Evolutionary conservation across 2,329 filamentous ascomycete genomes (phyloP).

Genomic region (Claviceps paspali): DNA sequence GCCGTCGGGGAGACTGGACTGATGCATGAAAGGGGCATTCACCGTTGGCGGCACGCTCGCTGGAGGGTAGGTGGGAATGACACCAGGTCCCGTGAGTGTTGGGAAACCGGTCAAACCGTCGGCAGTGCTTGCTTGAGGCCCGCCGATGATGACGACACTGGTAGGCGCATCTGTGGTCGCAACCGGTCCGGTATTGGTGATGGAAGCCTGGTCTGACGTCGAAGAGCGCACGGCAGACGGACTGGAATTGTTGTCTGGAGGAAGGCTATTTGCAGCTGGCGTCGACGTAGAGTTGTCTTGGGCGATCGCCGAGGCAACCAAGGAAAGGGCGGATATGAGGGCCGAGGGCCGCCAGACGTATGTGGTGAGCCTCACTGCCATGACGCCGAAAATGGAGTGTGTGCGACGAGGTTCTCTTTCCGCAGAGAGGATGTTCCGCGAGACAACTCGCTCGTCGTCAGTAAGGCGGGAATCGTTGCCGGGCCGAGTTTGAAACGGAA

Average conservation of each 20-base stretch:
- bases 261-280: constrained; percentile 5
- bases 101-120: constrained; percentile 21
- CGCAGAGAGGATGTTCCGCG: neutral
- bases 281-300: constrained; percentile 10
- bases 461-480: too few relatives aligned
- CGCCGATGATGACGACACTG: constrained; percentile 10
- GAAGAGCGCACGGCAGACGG: neutral
- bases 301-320: constrained; percentile 18
- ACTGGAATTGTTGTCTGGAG: neutral
- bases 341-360: constrained; percentile 13
- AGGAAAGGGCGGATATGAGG: constrained; percentile 14
- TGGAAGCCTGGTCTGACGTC: constrained; percentile 7
- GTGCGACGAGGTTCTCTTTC: neutral
- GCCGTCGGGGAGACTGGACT: constrained; percentile 71
- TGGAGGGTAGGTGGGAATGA: constrained; percentile 46
- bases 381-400: neutral
- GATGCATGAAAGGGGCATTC: constrained; percentile 83
- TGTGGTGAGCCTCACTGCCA: constrained; percentile 14
- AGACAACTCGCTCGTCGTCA: neutral
- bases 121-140: constrained; percentile 8
- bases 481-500: too few relatives aligned
- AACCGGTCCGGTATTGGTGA: constrained; percentile 8
- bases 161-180: constrained; percentile 5
- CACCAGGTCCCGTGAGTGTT: constrained; percentile 23
- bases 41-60: constrained; percentile 68